Conservation (phyloP, 2,329 filamentous ascomycete genomes). For the Sporothrix inflata region DNA sequence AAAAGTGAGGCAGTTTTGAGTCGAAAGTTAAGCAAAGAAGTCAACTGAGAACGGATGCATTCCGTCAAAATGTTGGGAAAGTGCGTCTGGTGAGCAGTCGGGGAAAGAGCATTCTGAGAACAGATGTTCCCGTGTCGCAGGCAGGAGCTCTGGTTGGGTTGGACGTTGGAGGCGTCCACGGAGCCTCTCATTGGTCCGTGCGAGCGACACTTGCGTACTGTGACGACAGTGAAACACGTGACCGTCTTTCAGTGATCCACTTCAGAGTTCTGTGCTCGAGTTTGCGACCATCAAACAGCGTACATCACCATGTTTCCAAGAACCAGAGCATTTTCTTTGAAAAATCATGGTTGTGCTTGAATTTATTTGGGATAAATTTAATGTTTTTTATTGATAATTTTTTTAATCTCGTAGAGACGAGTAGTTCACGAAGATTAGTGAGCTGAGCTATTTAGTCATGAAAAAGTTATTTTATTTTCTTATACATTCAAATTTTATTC, state of each 20-base stretch:
- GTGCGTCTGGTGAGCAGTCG: neutral
- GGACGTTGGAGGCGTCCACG: neutral
- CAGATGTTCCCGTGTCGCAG: conserved; percentile 8
- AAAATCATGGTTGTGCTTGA: too few relatives aligned
- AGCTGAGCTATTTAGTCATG: too few relatives aligned
- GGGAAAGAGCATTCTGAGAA: conserved; percentile 3
- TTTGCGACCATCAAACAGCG: too few relatives aligned
- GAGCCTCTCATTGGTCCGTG: conserved; percentile 6
- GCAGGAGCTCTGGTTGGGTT: conserved; percentile 3
- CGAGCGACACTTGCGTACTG: neutral
- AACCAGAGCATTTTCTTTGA: too few relatives aligned
- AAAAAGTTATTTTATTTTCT: too few relatives aligned
- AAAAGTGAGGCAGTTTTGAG: neutral
- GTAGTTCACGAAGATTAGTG: too few relatives aligned
- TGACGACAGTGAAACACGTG: neutral
- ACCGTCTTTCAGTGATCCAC: neutral
- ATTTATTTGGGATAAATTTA: too few relatives aligned
- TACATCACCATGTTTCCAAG: too few relatives aligned
- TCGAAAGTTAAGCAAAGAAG: neutral
- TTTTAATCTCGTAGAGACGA: too few relatives aligned
- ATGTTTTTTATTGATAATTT: too few relatives aligned
- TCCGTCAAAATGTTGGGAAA: neutral
- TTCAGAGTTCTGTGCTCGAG: too few relatives aligned
- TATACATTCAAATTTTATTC: too few relatives aligned
- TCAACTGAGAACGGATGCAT: neutral